Evolutionary conservation across 2,329 filamentous ascomycete genomes (phyloP), one percentile per base, ranked within the genome.

Genomic region (Fusarium algeriense): DNA sequence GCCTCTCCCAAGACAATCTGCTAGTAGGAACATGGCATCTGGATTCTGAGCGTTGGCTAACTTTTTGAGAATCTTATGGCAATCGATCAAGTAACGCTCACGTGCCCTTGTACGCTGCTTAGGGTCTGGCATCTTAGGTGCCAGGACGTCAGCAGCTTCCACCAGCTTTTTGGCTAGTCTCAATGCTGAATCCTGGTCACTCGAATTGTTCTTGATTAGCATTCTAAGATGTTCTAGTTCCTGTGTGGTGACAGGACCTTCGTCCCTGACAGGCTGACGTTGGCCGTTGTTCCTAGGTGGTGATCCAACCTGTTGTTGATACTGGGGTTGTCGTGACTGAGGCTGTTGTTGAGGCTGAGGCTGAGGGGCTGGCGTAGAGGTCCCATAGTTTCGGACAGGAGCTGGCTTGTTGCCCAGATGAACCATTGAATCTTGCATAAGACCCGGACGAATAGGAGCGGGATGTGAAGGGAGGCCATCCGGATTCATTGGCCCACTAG

Each of bases 21-120:
- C 96, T 56, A 97, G 83, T 75, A 93, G 94, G 82, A 99, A 99
- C 90, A 97, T 97, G 34, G 95, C 95, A 12, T 97, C 94, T 0
- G 90, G 82, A 75, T 95, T 93, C 67, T 92, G 91, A 15, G 85
- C 85, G 54, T 87, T 88, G 11, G 91, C 90, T 13, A 98, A 86
- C 80, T 97, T 98, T 84, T 98, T 98, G 45, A 98, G 84, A 28
- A 95, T 90, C 81, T 98, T 98, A 79, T 96, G 90, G 2, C 94
- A 94, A 78, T 98, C 96, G 72, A 91, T 83, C 19, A 95, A 85
- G 79, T 95, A 98, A 62, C 91, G 91, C 75, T 98, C 95, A 34
- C 94, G 91, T 4, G 91, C 86, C 75, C 96, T 93, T 12, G 89
- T 87, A 28, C 92, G 90, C 12, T 90, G 88, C 75, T 91, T 91